A percentile compares a stretch with the other conserved stretches of the same genome.
Evolutionary conservation across 2,329 filamentous ascomycete genomes (phyloP).

Genomic region (Pezicula rhizophila): DNA sequence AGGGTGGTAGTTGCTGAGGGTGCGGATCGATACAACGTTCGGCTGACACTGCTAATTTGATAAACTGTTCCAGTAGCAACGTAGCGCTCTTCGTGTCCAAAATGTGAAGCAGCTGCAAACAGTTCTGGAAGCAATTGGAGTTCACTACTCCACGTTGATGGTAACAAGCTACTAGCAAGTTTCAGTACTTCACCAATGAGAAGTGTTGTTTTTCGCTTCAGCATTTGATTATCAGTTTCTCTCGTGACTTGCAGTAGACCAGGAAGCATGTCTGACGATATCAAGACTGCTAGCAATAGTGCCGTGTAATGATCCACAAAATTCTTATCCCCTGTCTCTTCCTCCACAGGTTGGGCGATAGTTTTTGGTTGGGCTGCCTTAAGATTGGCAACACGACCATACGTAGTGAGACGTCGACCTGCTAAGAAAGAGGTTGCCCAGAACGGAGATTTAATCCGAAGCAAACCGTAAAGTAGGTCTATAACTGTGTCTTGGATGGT

Average conservation of each 20-base stretch:
- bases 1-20: slow-evolving; percentile 32
- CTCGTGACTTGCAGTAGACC: slow-evolving; percentile 59
- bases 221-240: slow-evolving; percentile 58
- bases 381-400: slow-evolving; percentile 85
- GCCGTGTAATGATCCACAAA: slow-evolving; percentile 93
- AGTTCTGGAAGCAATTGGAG: slow-evolving; percentile 85
- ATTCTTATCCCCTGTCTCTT: slow-evolving; percentile 70
- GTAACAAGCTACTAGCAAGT: slow-evolving; percentile 78
- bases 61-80: slow-evolving; percentile 87
- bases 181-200: slow-evolving; percentile 89
- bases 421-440: slow-evolving; percentile 97
- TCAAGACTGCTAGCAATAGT: slow-evolving; percentile 75
- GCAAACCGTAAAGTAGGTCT: slow-evolving; percentile 71
- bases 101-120: slow-evolving; percentile 69
- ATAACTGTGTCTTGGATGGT: slow-evolving; percentile 69
- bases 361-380: slow-evolving; percentile 50
- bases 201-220: slow-evolving; percentile 85
- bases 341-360: slow-evolving; percentile 46
- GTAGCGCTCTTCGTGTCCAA: slow-evolving; percentile 66
- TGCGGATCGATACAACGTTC: slow-evolving; percentile 78
- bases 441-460: slow-evolving; percentile 86
- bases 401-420: slow-evolving; percentile 86
- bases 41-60: slow-evolving; percentile 95
- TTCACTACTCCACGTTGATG: slow-evolving; percentile 72
- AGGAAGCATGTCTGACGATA: slow-evolving; percentile 70